Conservation (phyloP, 1,284 basidiomycete genomes). For the Pterula multifida region DNA sequence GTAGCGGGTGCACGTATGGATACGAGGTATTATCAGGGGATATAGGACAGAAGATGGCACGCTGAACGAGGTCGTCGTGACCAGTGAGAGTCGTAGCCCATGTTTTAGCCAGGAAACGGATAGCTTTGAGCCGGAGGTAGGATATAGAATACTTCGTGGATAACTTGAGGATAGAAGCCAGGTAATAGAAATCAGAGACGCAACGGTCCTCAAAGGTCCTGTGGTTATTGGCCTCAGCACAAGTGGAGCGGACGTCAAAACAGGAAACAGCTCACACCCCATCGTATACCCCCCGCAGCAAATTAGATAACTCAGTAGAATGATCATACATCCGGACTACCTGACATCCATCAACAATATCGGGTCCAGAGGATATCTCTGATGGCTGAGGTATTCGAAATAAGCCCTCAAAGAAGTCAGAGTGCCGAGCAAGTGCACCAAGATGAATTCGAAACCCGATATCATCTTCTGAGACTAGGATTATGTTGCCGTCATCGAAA, state of each 20-base stretch:
- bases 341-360: slow-evolving; percentile 32
- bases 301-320: slow-evolving; percentile 36
- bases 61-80: slow-evolving; percentile 44
- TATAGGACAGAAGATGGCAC: slow-evolving; percentile 29
- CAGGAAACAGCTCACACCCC: slow-evolving; percentile 30
- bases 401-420: slow-evolving; percentile 48
- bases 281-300: slow-evolving; percentile 46
- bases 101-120: slow-evolving; percentile 33
- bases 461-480: slow-evolving; percentile 27
- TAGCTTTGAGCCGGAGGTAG: slow-evolving; percentile 34
- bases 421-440: slow-evolving; percentile 44
- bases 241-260: neutral
- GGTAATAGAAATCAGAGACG: slow-evolving; percentile 39
- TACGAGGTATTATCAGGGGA: slow-evolving; percentile 33
- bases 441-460: slow-evolving; percentile 45
- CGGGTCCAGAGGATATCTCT: slow-evolving; percentile 16
- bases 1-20: slow-evolving; percentile 48
- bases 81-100: slow-evolving; percentile 42
- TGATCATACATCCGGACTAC: slow-evolving; percentile 42
- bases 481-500: slow-evolving; percentile 49
- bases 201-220: slow-evolving; percentile 26
- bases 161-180: slow-evolving; percentile 41
- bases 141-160: slow-evolving; percentile 46
- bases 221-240: slow-evolving; percentile 7
- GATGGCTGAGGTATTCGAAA: slow-evolving; percentile 36